Percentiles rank a stretch among this genome's conserved stretches.
Evolutionary conservation across 169 alveolate species (phyloP).

Genomic region (Plasmodium cynomolgi): DNA sequence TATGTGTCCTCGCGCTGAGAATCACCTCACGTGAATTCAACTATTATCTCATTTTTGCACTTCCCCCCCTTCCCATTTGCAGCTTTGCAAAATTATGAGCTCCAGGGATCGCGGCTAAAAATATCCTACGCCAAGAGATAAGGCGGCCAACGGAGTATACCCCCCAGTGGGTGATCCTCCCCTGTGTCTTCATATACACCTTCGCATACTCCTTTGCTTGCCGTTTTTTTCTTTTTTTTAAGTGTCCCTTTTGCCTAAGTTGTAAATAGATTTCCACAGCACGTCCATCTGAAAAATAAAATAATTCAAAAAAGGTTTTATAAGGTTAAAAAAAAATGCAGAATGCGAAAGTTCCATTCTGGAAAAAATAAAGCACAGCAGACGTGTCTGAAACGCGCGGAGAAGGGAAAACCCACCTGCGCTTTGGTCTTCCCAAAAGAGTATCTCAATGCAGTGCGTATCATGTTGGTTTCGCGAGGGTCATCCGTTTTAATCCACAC

Average conservation of each 20-base stretch:
- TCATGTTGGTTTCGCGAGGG: slow-evolving; percentile 60
- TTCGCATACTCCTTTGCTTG: background rate
- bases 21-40: background rate
- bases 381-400: background rate
- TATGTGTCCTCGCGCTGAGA: background rate
- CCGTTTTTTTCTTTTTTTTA: slow-evolving; percentile 1
- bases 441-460: slow-evolving; percentile 31
- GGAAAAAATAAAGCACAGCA: background rate
- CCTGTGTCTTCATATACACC: background rate
- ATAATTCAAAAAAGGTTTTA: slow-evolving; percentile 17
- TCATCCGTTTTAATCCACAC: slow-evolving; percentile 73
- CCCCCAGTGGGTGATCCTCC: background rate
- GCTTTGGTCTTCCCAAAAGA: slow-evolving; percentile 64
- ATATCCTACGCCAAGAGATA: slow-evolving; percentile 74
- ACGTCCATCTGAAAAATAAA: slow-evolving; percentile 43
- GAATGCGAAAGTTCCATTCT: background rate
- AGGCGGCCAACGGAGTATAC: background rate
- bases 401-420: slow-evolving; percentile 29
- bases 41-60: background rate
- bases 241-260: slow-evolving; percentile 37
- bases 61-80: background rate
- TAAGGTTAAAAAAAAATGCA: background rate
- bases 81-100: slow-evolving; percentile 75
- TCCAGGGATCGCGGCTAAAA: slow-evolving; percentile 62
- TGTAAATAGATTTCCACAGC: slow-evolving; percentile 73